phyloP scores from a whole-genome alignment of 345 rosid species.

The Aurinia saxatilis region DNA sequence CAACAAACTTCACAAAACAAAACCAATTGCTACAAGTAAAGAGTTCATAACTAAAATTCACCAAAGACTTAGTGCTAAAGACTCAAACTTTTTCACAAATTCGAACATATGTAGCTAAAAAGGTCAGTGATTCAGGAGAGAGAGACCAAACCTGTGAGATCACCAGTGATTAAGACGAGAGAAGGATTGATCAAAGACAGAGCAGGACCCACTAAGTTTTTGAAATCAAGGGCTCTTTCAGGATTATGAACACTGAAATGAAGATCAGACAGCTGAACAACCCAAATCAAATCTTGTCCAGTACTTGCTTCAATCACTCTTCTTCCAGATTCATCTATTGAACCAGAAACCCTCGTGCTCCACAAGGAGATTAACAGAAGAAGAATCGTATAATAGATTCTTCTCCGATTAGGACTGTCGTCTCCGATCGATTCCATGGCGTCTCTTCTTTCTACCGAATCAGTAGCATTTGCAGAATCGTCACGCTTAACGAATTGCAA shows the following conservation, averaged over 20 bases:
- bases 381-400: slow-evolving; percentile 1
- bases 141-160: slow-evolving; percentile 69
- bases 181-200: slow-evolving; percentile 77
- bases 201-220: slow-evolving; percentile 45
- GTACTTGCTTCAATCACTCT: slow-evolving; percentile 48
- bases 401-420: background rate
- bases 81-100: background rate
- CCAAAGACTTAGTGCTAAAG: no score
- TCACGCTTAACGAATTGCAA: background rate
- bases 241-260: slow-evolving; percentile 96
- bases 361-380: slow-evolving; percentile 9
- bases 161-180: slow-evolving; percentile 86
- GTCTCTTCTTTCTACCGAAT: background rate
- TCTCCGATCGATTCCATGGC: slow-evolving; percentile 11
- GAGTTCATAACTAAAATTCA: no score
- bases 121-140: background rate
- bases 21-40: background rate
- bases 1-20: background rate
- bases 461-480: slow-evolving; percentile 7
- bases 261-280: slow-evolving; percentile 95
- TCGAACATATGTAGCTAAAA: no score
- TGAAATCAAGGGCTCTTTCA: slow-evolving; percentile 71
- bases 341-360: slow-evolving; percentile 8
- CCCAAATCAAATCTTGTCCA: slow-evolving; percentile 77
- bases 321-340: slow-evolving; percentile 19